phyloP scores from a whole-genome alignment of 768 basidiomycete genomes.

The Coprinopsis strossmayeri region DNA sequence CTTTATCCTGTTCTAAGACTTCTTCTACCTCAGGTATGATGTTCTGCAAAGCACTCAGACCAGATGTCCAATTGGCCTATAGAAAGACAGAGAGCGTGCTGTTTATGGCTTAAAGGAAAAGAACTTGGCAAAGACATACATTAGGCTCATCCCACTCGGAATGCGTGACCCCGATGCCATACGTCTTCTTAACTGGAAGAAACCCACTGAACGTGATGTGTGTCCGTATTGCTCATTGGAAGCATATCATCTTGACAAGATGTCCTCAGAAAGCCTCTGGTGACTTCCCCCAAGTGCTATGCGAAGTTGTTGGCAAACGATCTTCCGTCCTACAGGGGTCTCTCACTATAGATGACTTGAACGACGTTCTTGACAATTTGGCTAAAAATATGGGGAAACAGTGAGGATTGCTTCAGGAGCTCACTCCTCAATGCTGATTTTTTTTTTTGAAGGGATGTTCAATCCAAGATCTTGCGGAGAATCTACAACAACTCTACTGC shows the following conservation, averaged over 20 bases:
- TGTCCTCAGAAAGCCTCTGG: slow-evolving; percentile 61
- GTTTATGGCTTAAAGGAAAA: slow-evolving; percentile 95
- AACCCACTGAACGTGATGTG: slow-evolving; percentile 63
- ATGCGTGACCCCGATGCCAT: slow-evolving; percentile 75
- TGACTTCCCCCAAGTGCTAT: slow-evolving; percentile 83
- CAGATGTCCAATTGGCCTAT: slow-evolving; percentile 7
- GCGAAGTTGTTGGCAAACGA: slow-evolving; percentile 79
- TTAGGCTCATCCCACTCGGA: slow-evolving; percentile 82
- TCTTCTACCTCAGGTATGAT: slow-evolving; percentile 76
- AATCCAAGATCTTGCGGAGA: slow-evolving; percentile 69
- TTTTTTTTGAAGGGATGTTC: slow-evolving; percentile 50
- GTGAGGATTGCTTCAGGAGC: slow-evolving; percentile 33
- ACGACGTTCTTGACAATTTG: slow-evolving; percentile 73
- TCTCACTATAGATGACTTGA: slow-evolving; percentile 78
- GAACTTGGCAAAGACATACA: slow-evolving; percentile 88
- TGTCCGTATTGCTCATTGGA: slow-evolving; percentile 18
- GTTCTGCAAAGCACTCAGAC: not conserved
- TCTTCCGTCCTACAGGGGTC: slow-evolving; percentile 73
- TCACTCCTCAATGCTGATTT: not conserved
- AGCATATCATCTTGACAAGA: not conserved
- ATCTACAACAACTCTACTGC: slow-evolving; percentile 76
- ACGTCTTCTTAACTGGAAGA: slow-evolving; percentile 86
- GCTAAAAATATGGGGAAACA: slow-evolving; percentile 67
- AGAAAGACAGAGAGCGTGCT: slow-evolving; percentile 93
- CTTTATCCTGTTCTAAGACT: slow-evolving; percentile 87